Conservation (phyloP, 306 rosid species). For the Prunus dulcis region DNA sequence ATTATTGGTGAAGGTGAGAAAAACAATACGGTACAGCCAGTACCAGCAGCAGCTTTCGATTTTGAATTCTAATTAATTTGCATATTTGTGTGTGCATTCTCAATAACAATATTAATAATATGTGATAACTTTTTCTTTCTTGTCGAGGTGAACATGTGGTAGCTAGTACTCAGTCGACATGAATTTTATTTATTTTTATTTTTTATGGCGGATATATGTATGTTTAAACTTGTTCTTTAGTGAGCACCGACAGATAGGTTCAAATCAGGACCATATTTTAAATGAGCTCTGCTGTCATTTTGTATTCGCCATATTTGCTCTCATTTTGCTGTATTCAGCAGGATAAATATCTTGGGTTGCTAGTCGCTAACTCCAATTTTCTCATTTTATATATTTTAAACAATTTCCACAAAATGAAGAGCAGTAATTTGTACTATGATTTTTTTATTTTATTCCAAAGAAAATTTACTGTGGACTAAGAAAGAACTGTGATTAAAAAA, state of each 20-base stretch:
- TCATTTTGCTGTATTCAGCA: neutral
- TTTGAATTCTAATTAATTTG: constrained; percentile 54
- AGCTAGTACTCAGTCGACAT: constrained; percentile 21
- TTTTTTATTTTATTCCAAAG: too few species aligned
- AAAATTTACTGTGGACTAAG: too few species aligned
- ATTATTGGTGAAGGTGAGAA: constrained; percentile 43
- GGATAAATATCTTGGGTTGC: neutral
- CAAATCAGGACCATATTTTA: constrained; percentile 15
- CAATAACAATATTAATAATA: constrained; percentile 8
- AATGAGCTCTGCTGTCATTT: constrained; percentile 18
- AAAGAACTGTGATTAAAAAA: too few species aligned
- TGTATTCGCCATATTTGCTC: constrained; percentile 4
- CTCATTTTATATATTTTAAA: too few species aligned
- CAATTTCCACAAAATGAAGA: too few species aligned
- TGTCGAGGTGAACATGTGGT: constrained; percentile 24
- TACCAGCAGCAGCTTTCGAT: constrained; percentile 45
- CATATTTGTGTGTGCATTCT: constrained; percentile 24
- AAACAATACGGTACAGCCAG: constrained; percentile 26
- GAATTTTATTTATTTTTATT: neutral
- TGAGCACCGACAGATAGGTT: constrained; percentile 58
- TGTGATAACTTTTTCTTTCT: neutral
- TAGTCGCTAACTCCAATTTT: neutral
- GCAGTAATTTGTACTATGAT: too few species aligned
- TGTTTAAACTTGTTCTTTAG: constrained; percentile 26
- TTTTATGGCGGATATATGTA: constrained; percentile 13